A percentile compares a stretch with the other conserved stretches of the same genome.
Conservation (phyloP, 177 flowering plant genomes). For the Vitis hybrid region DNA sequence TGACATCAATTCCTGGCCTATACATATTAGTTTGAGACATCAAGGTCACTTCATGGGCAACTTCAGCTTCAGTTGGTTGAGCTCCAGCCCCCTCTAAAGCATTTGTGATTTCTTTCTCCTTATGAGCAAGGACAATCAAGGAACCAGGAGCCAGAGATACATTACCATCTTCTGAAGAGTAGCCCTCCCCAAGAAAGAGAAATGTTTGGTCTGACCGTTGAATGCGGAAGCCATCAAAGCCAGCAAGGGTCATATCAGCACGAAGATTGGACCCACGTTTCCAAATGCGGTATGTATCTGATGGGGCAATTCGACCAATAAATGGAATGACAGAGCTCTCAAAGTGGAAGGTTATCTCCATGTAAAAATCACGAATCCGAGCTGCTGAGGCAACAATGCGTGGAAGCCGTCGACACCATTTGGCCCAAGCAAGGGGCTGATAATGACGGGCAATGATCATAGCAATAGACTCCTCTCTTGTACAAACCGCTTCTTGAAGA, state of each 20-base stretch:
- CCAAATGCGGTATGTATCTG: constrained; percentile 97
- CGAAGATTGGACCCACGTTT: constrained; percentile 95
- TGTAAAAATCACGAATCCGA: constrained; percentile 91
- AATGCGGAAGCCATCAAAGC: constrained; percentile 95
- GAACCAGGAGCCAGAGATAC: constrained; percentile 76
- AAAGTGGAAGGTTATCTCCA: constrained; percentile 97
- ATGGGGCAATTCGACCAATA: constrained; percentile 97
- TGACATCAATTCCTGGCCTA: constrained; percentile 98
- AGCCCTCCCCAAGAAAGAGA: constrained; percentile 90
- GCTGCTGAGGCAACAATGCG: constrained; percentile 78
- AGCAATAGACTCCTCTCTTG: constrained; percentile 85
- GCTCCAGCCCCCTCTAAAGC: constrained; percentile 96
- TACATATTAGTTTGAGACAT: constrained; percentile 99
- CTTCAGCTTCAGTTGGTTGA: constrained; percentile 90
- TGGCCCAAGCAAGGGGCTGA: constrained; percentile 99
- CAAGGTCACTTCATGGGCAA: constrained; percentile 92
- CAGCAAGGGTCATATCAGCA: constrained; percentile 99
- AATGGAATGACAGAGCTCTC: constrained; percentile 98
- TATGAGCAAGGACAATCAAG: constrained; percentile 87
- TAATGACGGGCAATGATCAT: constrained; percentile 93
- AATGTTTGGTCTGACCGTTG: constrained; percentile 97
- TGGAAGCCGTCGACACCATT: constrained; percentile 97
- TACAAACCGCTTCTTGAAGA: constrained; percentile 96
- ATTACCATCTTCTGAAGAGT: constrained; percentile 62
- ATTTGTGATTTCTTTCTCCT: constrained; percentile 92